phyloP scores from a whole-genome alignment of 805 yeast genomes.

The Phaffomyces opuntiae region DNA sequence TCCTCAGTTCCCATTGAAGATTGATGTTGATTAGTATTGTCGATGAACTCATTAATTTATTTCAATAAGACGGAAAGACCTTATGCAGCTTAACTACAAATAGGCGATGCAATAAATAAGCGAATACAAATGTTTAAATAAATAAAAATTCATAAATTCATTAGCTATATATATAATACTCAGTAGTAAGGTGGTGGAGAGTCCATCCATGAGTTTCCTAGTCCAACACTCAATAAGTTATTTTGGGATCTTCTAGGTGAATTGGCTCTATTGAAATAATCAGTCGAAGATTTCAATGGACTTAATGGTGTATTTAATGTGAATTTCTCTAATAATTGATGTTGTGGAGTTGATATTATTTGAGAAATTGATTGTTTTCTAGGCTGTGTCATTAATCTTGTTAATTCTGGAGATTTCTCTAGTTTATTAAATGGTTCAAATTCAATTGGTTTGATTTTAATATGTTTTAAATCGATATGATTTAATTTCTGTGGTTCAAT shows the following conservation, averaged over 20 bases:
- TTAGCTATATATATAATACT: background rate
- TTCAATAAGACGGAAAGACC: too few relatives aligned
- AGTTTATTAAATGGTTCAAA: too few relatives aligned
- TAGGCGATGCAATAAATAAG: too few relatives aligned
- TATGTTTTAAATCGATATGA: background rate
- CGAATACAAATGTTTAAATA: too few relatives aligned
- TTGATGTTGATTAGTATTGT: too few relatives aligned
- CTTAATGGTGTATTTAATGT: conserved; percentile 12
- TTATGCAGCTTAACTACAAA: too few relatives aligned
- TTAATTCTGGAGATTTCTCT: background rate
- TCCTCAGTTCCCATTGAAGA: background rate
- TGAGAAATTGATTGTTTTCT: background rate
- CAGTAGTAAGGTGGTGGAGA: conserved; percentile 14
- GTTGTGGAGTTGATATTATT: conserved; percentile 1
- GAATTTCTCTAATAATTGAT: conserved; percentile 14
- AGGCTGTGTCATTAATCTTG: background rate
- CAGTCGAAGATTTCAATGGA: conserved; percentile 11
- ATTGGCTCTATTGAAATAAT: conserved; percentile 11
- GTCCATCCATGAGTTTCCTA: conserved; percentile 10
- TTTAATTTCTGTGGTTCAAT: background rate
- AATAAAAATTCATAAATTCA: background rate
- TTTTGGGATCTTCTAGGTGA: conserved; percentile 23
- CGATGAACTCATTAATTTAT: too few relatives aligned
- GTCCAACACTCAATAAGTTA: conserved; percentile 16
- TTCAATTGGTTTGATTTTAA: too few relatives aligned